Evolutionary conservation across 495 filamentous ascomycete species (phyloP), one percentile per base, ranked within the genome.

Genomic region (Xanthoparmelia taractica): DNA sequence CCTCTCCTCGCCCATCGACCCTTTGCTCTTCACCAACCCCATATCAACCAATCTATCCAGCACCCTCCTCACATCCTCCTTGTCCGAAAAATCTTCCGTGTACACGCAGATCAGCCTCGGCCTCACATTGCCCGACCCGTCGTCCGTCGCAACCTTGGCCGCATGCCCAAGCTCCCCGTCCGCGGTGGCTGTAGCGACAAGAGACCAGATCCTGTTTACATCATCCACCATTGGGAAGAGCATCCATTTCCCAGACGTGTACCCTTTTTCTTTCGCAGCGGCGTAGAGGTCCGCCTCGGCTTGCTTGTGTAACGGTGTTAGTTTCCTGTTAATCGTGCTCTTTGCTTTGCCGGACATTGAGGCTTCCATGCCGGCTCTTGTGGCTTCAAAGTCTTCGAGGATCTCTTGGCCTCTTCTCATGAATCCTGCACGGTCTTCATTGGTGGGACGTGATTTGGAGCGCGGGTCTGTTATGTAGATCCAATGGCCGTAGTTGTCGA

Each of bases 201-300:
- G 74, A 4, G 67, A 73, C 91, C 91, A 96, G 17, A 78, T 64
- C 6, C 74, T 70, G 69, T 91, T 82, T 15, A 91, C 81, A n/a
- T 80, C 67, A 4, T 76, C 73, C 8, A 72, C 63, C 5, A 73
- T 67, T 2, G 83, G 82, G 68, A 91, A 92, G n/a, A 96, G 67
- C 88, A 96, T 89, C 91, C 91, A 95, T 73, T 90, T 92, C 47
- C 88, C 88, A n/a, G 74, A 73, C n/a, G 77, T 79, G 23, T 82
- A 78, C n/a, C 75, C 75, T 8, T 73, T 79, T 55, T 80, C 73
- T 12, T 75, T 73, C 11, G 88, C 90, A 11, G 85, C 68, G 4
- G 78, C 72, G 8, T 81, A 70, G 12, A 95, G 77, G 47, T 82
- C 73, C 23, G 77, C 68, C 43, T 85, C 77, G 1, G 85, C 73